Percentiles rank a stretch among this genome's conserved stretches.
These are phyloP conservation scores for Cardamine occulta DNA, from an alignment of 345 rosid species.

Conservation along the genomic window DNA sequence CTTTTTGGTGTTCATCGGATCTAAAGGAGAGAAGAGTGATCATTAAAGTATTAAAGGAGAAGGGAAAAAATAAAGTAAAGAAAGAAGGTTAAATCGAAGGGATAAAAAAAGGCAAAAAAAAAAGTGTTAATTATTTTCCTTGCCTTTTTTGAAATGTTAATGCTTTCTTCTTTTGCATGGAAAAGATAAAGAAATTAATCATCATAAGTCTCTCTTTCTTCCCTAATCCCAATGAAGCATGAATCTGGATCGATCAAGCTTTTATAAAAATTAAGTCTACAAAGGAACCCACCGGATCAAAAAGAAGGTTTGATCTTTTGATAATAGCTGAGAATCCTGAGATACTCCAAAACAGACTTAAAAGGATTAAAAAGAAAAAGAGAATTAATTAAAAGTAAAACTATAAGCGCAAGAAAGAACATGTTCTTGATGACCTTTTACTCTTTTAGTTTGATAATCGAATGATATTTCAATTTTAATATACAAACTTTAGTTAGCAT, in stretches of 20 bases:
- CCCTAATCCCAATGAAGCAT: conserved; percentile 49
- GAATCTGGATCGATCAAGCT: conserved; percentile 42
- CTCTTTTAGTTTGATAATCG: conserved; percentile 8
- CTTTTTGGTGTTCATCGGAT: conserved; percentile 46
- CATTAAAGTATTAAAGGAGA: conserved; percentile 47
- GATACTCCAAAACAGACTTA: conserved; percentile 20
- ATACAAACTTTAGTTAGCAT: not conserved
- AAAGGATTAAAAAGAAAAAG: not conserved
- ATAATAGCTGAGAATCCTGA: not conserved
- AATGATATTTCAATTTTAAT: not conserved
- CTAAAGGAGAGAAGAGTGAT: conserved; percentile 38
- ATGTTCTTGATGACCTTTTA: conserved; percentile 5
- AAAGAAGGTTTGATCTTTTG: conserved; percentile 38
- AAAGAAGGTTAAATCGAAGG: conserved; percentile 39
- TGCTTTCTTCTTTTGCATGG: conserved; percentile 47
- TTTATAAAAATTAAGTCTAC: conserved; percentile 30
- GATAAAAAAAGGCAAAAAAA: conserved; percentile 29
- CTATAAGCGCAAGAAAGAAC: conserved; percentile 26
- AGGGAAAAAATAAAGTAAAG: conserved; percentile 34
- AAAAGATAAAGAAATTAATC: conserved; percentile 41
- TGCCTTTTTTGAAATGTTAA: conserved; percentile 36
- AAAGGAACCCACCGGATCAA: conserved; percentile 30
- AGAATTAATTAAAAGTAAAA: conserved; percentile 3
- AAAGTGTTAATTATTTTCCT: conserved; percentile 31
- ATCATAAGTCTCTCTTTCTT: conserved; percentile 44